Conservation (phyloP, 2,329 filamentous ascomycete genomes). For the Xylariaceae sp. region DNA sequence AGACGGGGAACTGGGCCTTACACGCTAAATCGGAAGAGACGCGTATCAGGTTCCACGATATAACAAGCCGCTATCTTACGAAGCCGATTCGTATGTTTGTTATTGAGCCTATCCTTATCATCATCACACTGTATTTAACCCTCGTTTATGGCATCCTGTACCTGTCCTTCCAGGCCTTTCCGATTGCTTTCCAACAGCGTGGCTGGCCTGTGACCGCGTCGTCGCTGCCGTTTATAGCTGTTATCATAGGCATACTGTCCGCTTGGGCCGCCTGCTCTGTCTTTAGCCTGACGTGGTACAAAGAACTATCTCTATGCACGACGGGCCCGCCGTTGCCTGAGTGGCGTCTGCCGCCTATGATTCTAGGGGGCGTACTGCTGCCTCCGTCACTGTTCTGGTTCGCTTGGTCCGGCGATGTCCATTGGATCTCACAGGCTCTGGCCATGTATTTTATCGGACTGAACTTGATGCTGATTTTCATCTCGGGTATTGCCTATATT, state of each 20-base stretch:
- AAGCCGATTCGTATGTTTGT: slow-evolving; percentile 27
- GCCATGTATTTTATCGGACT: slow-evolving; percentile 25
- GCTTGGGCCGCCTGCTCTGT: slow-evolving; percentile 21
- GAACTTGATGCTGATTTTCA: slow-evolving; percentile 24
- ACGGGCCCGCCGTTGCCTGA: slow-evolving; percentile 44
- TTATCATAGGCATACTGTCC: slow-evolving; percentile 43
- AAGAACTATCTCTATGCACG: slow-evolving; percentile 30
- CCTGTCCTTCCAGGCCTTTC: slow-evolving; percentile 52
- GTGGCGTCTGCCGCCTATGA: slow-evolving; percentile 50
- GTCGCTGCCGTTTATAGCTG: slow-evolving; percentile 46
- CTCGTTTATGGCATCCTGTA: slow-evolving; percentile 51
- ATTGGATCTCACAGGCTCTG: slow-evolving; percentile 21
- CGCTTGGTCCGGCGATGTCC: slow-evolving; percentile 47
- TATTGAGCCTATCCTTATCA: slow-evolving; percentile 25
- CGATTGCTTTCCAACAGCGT: slow-evolving; percentile 47
- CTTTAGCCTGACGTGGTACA: slow-evolving; percentile 24
- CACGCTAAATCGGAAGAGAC: slow-evolving; percentile 33
- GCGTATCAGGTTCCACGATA: slow-evolving; percentile 21
- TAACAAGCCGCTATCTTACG: slow-evolving; percentile 21
- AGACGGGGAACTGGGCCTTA: slow-evolving; percentile 44
- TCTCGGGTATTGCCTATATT: slow-evolving; percentile 26
- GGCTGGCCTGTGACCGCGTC: slow-evolving; percentile 44
- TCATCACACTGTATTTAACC: slow-evolving; percentile 43
- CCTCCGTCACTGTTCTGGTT: slow-evolving; percentile 55
- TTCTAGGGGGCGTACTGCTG: slow-evolving; percentile 46